These are phyloP conservation scores for Haematococcus lacustris DNA, from an alignment of 139 green algal genomes.

Conservation along the genomic window DNA sequence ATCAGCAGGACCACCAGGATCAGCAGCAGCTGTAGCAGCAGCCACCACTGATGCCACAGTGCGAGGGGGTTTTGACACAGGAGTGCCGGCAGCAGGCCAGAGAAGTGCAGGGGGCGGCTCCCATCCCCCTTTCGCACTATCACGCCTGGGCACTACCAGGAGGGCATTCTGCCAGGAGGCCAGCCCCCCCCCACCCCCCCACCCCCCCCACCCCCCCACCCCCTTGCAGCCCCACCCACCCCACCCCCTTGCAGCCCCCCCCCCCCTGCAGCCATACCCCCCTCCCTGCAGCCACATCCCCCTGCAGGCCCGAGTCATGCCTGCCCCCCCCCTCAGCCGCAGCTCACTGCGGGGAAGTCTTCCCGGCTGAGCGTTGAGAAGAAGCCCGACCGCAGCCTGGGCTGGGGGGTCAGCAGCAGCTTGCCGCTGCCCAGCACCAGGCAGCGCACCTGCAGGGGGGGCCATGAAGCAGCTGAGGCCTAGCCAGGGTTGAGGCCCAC, in stretches of 20 bases:
- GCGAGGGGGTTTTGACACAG: background rate
- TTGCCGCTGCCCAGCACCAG: slow-evolving; percentile 48
- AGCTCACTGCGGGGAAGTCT: slow-evolving; percentile 20
- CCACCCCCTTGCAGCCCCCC: background rate
- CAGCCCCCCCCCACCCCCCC: background rate
- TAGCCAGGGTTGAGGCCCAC: no score
- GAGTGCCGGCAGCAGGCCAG: no score
- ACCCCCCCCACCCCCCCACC: background rate
- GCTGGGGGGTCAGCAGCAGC: slow-evolving; percentile 64
- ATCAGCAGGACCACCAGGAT: slow-evolving; percentile 4
- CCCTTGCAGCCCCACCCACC: background rate
- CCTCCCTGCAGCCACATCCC: background rate
- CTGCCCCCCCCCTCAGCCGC: background rate
- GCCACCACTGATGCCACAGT: background rate
- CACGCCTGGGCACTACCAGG: background rate
- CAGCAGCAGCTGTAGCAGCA: background rate
- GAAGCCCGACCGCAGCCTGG: slow-evolving; percentile 69
- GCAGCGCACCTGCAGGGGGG: slow-evolving; percentile 41
- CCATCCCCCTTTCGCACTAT: background rate
- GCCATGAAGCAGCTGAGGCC: no score
- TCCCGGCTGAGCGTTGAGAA: slow-evolving; percentile 49
- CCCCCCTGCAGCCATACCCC: background rate
- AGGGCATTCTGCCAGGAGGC: no score
- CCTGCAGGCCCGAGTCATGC: background rate
- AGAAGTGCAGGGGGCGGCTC: no score